Evolutionary conservation across 2,329 filamentous ascomycete genomes (phyloP), one percentile per base, ranked within the genome.

Genomic region (Aureobasidium pullulans): DNA sequence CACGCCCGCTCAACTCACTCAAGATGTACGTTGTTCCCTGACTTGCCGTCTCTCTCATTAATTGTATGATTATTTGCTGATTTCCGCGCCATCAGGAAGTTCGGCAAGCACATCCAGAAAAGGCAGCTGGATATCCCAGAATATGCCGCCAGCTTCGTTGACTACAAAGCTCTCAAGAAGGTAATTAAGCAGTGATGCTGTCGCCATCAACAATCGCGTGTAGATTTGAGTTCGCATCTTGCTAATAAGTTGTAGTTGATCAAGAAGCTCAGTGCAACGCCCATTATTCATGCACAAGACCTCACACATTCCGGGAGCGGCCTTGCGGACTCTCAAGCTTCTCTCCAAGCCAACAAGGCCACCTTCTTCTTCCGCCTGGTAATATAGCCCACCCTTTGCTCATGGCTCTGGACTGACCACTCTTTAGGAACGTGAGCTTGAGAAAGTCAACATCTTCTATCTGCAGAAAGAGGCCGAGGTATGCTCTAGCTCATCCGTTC

Each of bases 121-220:
- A 88, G 92, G 73, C 94, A 99, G 82, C 89, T 99, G 70, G 94
- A 99, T 75, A 92, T 99, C 62, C 94, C 94, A 62, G 94, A 99
- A 83, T 99, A 99, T 87, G 93, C 94, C 63, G 91, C 93, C 65
- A 96, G 92, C 76, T 99, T 99, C 73, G 92, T 97, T 68, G 96
- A 99, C 77, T 99, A 99, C 81, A 99, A 99, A 79, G 92, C 91
- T 62, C 81, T 99, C 67, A 99, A 99, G 77, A 97, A 97, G 90
- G 94, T 96, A 48, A 16, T 1, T 5, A 19, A 7, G 11, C 72
- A 63, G 76, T 16, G 10, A 42, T 49, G 28, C 32, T 60, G 59
- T 59, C 59, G 60, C 59, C 54, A 4, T 16, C 8, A 8, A 10
- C 6, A 28, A 29, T 9, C 4, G 19, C 40, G 13, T 4, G 16